Conservation (phyloP, 352 stramenopile species). For the Phytophthora litchii region DNA sequence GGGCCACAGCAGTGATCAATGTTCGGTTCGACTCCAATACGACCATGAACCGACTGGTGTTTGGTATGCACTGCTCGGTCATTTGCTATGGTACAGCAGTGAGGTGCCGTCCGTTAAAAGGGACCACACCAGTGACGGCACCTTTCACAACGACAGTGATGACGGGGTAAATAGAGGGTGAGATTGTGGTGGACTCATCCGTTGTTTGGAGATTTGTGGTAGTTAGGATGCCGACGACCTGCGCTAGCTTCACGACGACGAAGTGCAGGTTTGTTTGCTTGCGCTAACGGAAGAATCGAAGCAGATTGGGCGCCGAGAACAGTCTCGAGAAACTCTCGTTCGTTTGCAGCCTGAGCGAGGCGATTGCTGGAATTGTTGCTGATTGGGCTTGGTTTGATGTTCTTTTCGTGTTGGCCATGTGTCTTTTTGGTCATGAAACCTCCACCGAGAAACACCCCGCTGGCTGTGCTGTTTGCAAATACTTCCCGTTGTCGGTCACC, state of each 20-base stretch:
- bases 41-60: conserved; percentile 87
- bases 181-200: neutral
- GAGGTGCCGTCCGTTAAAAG: conserved; percentile 47
- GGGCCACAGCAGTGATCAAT: conserved; percentile 78
- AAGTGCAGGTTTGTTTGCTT: conserved; percentile 30
- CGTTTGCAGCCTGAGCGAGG: conserved; percentile 4
- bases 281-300: conserved; percentile 21
- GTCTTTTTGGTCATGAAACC: conserved; percentile 45
- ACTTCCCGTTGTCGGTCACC: conserved; percentile 24
- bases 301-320: conserved; percentile 18
- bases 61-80: conserved; percentile 81
- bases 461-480: conserved; percentile 26
- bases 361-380: conserved; percentile 8
- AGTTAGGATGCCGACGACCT: conserved; percentile 4
- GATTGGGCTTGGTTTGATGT: neutral
- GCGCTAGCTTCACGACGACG: conserved; percentile 27
- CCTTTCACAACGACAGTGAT: conserved; percentile 11
- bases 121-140: conserved; percentile 14
- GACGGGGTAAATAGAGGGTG: conserved; percentile 21
- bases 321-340: conserved; percentile 17
- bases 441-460: conserved; percentile 41
- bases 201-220: conserved; percentile 8
- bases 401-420: conserved; percentile 9
- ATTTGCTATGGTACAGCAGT: conserved; percentile 84
- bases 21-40: conserved; percentile 86